Percentiles rank a stretch among this genome's conserved stretches.
phyloP scores from a whole-genome alignment of 306 rosid genomes.

The Sesbania bispinosa region DNA sequence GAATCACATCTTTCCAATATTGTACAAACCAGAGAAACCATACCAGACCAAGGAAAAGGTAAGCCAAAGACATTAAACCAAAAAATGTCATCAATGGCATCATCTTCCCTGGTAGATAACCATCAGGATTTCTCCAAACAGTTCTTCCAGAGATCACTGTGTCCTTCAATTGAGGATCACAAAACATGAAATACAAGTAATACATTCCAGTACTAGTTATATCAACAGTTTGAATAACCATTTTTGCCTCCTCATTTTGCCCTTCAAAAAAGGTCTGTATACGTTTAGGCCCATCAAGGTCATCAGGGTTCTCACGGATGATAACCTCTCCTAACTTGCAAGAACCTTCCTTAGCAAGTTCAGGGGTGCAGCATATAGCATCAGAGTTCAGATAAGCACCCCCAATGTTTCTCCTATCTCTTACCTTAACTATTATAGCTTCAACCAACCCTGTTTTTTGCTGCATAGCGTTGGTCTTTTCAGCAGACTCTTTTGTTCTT shows the following conservation, averaged over 20 bases:
- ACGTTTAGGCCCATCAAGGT: conserved; percentile 54
- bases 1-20: conserved; percentile 67
- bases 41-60: conserved; percentile 58
- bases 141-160: conserved; percentile 59
- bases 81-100: conserved; percentile 63
- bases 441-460: conserved; percentile 69
- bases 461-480: conserved; percentile 59
- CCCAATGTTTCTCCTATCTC: conserved; percentile 60
- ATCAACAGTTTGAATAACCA: conserved; percentile 51
- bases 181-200: conserved; percentile 69
- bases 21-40: conserved; percentile 69
- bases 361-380: conserved; percentile 67
- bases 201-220: conserved; percentile 71
- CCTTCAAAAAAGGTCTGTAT: conserved; percentile 65
- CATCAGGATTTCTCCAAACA: conserved; percentile 78
- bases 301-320: conserved; percentile 47
- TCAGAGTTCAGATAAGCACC: conserved; percentile 62
- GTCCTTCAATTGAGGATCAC: conserved; percentile 70
- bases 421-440: conserved; percentile 58
- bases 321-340: conserved; percentile 78
- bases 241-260: conserved; percentile 49
- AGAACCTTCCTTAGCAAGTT: conserved; percentile 59
- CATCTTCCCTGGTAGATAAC: conserved; percentile 78
- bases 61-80: conserved; percentile 68
- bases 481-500: conserved; percentile 56